Conservation (phyloP, 2,329 filamentous ascomycete species). For the Alternaria brassicicola region DNA sequence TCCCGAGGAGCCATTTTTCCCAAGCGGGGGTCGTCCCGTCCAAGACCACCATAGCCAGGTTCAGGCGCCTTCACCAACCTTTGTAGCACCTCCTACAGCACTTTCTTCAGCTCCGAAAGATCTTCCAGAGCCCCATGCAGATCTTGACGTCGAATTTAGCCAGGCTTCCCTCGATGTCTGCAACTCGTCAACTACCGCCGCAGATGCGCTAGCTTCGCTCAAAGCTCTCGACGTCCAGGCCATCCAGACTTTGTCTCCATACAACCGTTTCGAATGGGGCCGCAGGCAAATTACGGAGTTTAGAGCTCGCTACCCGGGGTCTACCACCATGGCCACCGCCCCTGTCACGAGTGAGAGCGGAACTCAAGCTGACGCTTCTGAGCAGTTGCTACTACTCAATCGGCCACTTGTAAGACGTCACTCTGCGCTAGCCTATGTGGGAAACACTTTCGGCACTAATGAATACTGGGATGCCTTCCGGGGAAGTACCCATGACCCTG, state of each 20-base stretch:
- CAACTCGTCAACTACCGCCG: background rate
- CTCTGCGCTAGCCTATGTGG: slow-evolving; percentile 5
- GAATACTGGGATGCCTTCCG: slow-evolving; percentile 7
- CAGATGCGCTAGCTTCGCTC: slow-evolving; percentile 13
- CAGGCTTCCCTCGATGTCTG: background rate
- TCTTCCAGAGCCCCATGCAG: background rate
- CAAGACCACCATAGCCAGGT: background rate
- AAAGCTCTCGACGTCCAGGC: slow-evolving; percentile 12
- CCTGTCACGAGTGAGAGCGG: slow-evolving; percentile 13
- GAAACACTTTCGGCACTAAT: background rate
- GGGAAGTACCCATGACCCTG: slow-evolving; percentile 1
- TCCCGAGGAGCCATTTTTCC: background rate
- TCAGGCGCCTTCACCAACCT: background rate
- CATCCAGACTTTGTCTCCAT: slow-evolving; percentile 16
- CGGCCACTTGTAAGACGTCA: slow-evolving; percentile 3
- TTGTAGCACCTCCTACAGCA: background rate
- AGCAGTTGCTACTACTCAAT: background rate
- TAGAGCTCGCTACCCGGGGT: slow-evolving; percentile 9
- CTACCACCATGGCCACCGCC: background rate
- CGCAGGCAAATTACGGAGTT: slow-evolving; percentile 27
- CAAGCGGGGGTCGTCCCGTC: background rate
- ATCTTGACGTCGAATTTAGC: background rate
- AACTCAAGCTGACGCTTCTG: background rate
- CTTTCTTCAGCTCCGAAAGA: background rate
- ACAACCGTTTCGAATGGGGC: slow-evolving; percentile 22